phyloP scores from a whole-genome alignment of 2,329 filamentous ascomycete species.

The Diaporthe sp. region DNA sequence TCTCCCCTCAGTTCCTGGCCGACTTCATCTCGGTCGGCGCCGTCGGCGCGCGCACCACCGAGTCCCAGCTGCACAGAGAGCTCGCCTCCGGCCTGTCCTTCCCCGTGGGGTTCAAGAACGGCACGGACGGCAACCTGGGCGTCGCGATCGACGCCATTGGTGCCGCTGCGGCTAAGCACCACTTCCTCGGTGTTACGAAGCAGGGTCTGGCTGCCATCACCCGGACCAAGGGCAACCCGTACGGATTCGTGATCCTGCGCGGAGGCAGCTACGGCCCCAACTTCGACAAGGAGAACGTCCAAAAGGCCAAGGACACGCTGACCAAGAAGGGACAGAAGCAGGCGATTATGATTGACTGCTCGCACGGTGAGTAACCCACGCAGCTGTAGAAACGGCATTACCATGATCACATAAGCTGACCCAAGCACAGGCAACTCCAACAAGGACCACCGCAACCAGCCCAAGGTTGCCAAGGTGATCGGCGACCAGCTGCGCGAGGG shows the following conservation, averaged over 20 bases:
- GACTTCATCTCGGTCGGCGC: constrained; percentile 96
- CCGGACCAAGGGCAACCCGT: constrained; percentile 91
- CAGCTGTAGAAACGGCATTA: background rate
- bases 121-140: constrained; percentile 89
- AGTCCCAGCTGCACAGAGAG: constrained; percentile 96
- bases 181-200: constrained; percentile 99
- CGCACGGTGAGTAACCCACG: constrained; percentile 74
- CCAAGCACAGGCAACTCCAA: constrained; percentile 81
- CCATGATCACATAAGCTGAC: constrained; percentile 31
- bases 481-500: constrained; percentile 88
- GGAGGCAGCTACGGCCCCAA: constrained; percentile 94
- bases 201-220: constrained; percentile 96
- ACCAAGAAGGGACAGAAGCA: constrained; percentile 84
- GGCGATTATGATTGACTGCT: constrained; percentile 98
- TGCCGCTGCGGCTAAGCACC: constrained; percentile 84
- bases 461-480: constrained; percentile 85
- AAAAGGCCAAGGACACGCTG: constrained; percentile 81
- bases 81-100: constrained; percentile 94
- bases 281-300: constrained; percentile 87
- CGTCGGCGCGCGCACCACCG: constrained; percentile 94
- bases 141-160: constrained; percentile 98
- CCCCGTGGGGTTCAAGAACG: constrained; percentile 99
- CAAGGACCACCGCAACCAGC: constrained; percentile 98
- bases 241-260: constrained; percentile 96
- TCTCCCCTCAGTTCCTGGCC: constrained; percentile 96